Conservation (phyloP, 2,329 filamentous ascomycete genomes). For the Fusarium liriodendri region DNA sequence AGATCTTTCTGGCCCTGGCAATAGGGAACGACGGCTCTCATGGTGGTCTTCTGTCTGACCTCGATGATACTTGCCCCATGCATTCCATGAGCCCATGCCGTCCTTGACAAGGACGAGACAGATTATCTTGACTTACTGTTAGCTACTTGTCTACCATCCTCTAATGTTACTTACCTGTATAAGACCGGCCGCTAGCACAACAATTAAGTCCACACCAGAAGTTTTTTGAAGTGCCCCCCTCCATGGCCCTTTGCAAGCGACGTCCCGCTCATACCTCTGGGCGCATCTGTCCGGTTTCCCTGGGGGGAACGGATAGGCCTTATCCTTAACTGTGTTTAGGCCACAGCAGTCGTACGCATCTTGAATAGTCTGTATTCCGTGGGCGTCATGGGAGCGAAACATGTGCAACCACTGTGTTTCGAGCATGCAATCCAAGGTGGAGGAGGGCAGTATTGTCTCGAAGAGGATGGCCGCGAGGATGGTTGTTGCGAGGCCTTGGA, state of each 20-base stretch:
- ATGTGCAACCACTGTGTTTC: constrained; percentile 66
- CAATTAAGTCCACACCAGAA: constrained; percentile 65
- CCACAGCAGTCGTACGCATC: constrained; percentile 76
- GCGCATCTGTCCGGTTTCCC: constrained; percentile 54
- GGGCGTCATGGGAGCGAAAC: constrained; percentile 62
- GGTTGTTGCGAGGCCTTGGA: constrained; percentile 56
- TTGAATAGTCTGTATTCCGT: constrained; percentile 69
- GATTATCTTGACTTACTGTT: constrained; percentile 40
- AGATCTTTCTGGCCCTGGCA: constrained; percentile 40
- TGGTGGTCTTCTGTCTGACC: constrained; percentile 7
- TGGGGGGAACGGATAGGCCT: constrained; percentile 70
- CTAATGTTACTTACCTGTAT: constrained; percentile 61
- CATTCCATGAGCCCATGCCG: constrained; percentile 46
- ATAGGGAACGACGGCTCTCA: constrained; percentile 41
- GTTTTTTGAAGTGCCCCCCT: constrained; percentile 63
- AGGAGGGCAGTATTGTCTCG: constrained; percentile 49
- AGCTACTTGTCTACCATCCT: not conserved
- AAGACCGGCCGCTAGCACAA: constrained; percentile 64
- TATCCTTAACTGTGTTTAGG: constrained; percentile 66
- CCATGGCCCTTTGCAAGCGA: constrained; percentile 67
- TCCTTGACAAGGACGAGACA: constrained; percentile 47
- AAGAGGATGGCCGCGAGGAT: constrained; percentile 59
- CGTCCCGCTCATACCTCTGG: constrained; percentile 56
- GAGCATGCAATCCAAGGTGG: constrained; percentile 62
- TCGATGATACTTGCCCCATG: constrained; percentile 30